Evolutionary conservation across 805 yeast genomes (phyloP).

Genomic region (Candida railenensis): DNA sequence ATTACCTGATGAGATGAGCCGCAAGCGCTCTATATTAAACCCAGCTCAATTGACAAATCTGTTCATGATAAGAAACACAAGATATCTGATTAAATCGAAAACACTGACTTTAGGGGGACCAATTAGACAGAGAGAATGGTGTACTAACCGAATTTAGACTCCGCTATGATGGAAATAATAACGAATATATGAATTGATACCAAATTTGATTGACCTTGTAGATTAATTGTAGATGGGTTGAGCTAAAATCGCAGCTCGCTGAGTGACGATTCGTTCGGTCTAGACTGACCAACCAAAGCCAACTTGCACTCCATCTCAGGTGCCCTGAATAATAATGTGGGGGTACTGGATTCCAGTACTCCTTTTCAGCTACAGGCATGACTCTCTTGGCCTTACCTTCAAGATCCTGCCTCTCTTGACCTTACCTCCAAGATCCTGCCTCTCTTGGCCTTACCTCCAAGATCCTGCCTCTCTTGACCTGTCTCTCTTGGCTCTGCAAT

Average conservation of each 20-base stretch:
- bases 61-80: constrained; percentile 35
- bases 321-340: no score
- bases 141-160: neutral
- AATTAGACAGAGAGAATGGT: neutral
- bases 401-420: neutral
- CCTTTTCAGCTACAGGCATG: no score
- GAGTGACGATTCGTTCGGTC: no score
- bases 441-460: neutral
- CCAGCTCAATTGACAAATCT: constrained; percentile 46
- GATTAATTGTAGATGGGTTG: no score
- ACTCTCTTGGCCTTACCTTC: neutral
- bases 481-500: constrained; percentile 1
- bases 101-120: neutral
- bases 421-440: neutral
- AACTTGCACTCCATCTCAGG: no score
- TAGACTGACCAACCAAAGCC: no score
- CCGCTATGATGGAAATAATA: neutral
- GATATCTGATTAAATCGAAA: constrained; percentile 20
- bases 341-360: no score
- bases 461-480: neutral
- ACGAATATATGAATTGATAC: neutral
- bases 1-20: constrained; percentile 38
- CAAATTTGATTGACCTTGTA: no score
- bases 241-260: no score
- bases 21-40: constrained; percentile 36